phyloP scores from a whole-genome alignment of 441 rosid genomes.

The Erodium chrysanthum region DNA sequence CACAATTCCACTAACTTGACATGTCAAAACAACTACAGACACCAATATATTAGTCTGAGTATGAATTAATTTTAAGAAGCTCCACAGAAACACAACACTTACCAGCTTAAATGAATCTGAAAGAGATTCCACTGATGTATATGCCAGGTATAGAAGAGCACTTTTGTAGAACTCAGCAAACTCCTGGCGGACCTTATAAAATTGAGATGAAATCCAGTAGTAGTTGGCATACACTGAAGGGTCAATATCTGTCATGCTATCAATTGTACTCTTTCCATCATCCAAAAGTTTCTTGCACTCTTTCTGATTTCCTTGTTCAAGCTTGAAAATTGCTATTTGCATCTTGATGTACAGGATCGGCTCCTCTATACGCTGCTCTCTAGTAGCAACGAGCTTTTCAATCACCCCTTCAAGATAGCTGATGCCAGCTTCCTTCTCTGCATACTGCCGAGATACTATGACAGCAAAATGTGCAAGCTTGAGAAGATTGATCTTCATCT shows the following conservation, averaged over 20 bases:
- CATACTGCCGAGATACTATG: slow-evolving; percentile 70
- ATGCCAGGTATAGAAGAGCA: slow-evolving; percentile 92
- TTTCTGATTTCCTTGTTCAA: slow-evolving; percentile 73
- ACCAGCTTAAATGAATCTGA: slow-evolving; percentile 89
- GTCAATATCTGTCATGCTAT: slow-evolving; percentile 95
- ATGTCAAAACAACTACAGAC: not conserved
- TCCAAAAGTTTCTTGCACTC: slow-evolving; percentile 84
- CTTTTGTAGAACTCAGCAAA: slow-evolving; percentile 82
- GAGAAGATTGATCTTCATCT: slow-evolving; percentile 88
- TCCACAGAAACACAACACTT: not conserved
- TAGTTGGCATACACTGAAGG: slow-evolving; percentile 91
- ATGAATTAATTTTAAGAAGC: not conserved
- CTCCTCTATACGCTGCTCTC: slow-evolving; percentile 68
- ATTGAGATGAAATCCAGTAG: slow-evolving; percentile 89
- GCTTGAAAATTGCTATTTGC: slow-evolving; percentile 76
- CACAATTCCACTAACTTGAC: not conserved
- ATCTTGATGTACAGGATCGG: slow-evolving; percentile 77
- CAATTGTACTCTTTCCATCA: slow-evolving; percentile 70
- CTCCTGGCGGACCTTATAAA: slow-evolving; percentile 62
- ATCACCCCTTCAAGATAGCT: slow-evolving; percentile 68
- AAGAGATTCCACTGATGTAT: slow-evolving; percentile 82
- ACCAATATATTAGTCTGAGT: not conserved
- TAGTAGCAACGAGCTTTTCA: slow-evolving; percentile 68
- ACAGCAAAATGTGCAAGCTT: slow-evolving; percentile 91
- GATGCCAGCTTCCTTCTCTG: slow-evolving; percentile 80